Evolutionary conservation across 257 asterid genomes (phyloP), one percentile per base, ranked within the genome.

Genomic region (Solanum medicagineum): DNA sequence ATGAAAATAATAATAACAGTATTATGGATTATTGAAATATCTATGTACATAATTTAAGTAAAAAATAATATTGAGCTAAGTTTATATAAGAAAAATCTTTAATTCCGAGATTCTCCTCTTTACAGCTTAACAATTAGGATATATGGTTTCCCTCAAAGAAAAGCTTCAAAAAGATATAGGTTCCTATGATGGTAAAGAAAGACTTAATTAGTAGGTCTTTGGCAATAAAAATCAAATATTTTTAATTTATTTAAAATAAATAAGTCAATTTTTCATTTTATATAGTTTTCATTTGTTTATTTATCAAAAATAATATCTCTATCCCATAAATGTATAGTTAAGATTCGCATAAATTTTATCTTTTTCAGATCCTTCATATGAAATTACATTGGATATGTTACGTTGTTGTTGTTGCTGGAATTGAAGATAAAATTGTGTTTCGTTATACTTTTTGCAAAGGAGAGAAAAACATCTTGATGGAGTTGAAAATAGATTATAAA

Each of bases 241-340:
- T 65, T 26, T 10, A 14, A 2, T 26, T 65, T 65, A 8, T 13
- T 26, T 36, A 0, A 36, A 36, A 4, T 4, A 62, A 62, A 15
- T 26, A 63, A 63, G 16, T 63, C 5, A 14, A 10, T 12, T 4
- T 6, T 24, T 63, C 2, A 13, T 2, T 24, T 63, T 26, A 63
- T 13, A 65, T 26, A 10, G 1, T 65, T 13, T 16, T 15, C 4
- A 22, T 62, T 22, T 62, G 1, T 65, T 20, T 65, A 17, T 62
- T 6, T 62, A 62, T 24, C 8, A 1, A 6, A 62, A 62, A 62
- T 8, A 8, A 2, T 19, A 1, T 55, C 1, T 7, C 0, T 55
- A 7, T 17, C 0, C 0, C 22, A 8, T 1, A 16, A 16, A 55
- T 0, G 0, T 55, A 55, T 0, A 8, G 4, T 0, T 62, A 24